phyloP scores from a whole-genome alignment of 1,284 basidiomycete genomes.

The Retiboletus flavoniger region DNA sequence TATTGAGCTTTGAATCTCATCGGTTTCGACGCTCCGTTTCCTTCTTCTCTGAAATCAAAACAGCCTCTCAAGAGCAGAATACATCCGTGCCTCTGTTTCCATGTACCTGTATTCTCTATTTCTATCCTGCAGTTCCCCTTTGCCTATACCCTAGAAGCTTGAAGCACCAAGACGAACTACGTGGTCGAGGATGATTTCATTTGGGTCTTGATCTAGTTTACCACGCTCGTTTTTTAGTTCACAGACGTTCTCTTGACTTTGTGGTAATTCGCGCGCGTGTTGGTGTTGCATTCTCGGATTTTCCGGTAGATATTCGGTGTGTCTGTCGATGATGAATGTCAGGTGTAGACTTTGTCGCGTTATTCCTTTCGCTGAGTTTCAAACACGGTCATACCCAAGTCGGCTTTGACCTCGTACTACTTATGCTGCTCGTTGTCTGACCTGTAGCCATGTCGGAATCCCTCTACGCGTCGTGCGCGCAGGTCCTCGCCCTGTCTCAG shows the following conservation, averaged over 20 bases:
- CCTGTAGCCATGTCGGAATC: constrained; percentile 29
- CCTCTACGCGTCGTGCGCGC: constrained; percentile 61
- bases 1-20: background rate
- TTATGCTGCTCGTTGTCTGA: constrained; percentile 2
- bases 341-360: background rate
- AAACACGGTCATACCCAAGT: background rate
- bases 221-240: background rate
- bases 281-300: background rate
- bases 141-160: background rate
- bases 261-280: background rate
- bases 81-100: background rate
- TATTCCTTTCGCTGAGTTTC: constrained; percentile 6
- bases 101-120: background rate
- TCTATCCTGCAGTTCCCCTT: background rate
- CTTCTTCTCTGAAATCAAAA: background rate
- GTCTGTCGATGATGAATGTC: background rate
- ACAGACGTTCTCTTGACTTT: background rate
- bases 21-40: background rate
- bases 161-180: too few relatives aligned
- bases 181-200: too few relatives aligned
- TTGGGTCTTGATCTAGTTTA: background rate
- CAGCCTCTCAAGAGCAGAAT: background rate
- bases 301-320: too few relatives aligned
- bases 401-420: background rate
- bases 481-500: constrained; percentile 61